Evolutionary conservation across 129 eudicot genomes (phyloP).

Genomic region (Ambrosia artemisiifolia): DNA sequence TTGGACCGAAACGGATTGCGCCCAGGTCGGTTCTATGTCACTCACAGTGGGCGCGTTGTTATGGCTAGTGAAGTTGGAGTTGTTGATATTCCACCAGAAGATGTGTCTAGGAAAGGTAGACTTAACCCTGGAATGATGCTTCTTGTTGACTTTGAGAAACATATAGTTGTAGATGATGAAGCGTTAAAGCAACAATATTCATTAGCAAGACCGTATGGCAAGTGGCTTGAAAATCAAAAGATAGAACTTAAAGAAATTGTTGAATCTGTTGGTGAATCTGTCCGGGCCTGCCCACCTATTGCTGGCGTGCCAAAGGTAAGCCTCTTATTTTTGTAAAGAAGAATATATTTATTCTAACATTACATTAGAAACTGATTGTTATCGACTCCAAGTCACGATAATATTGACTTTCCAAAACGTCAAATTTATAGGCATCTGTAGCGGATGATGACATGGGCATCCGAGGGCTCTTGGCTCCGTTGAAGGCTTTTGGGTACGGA

Average conservation of each 20-base stretch:
- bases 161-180: slow-evolving; percentile 90
- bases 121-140: slow-evolving; percentile 99
- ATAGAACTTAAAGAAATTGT: slow-evolving; percentile 69
- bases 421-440: slow-evolving; percentile 20
- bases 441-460: slow-evolving; percentile 80
- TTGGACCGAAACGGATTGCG: slow-evolving; percentile 87
- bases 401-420: background rate
- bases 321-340: background rate
- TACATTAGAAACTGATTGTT: too few relatives aligned
- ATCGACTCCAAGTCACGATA: background rate
- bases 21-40: slow-evolving; percentile 87
- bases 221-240: slow-evolving; percentile 85
- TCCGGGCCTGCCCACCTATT: slow-evolving; percentile 52
- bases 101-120: slow-evolving; percentile 85
- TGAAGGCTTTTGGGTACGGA: slow-evolving; percentile 88
- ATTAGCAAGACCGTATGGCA: slow-evolving; percentile 69
- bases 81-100: slow-evolving; percentile 94
- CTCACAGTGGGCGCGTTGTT: slow-evolving; percentile 89
- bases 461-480: slow-evolving; percentile 78
- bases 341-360: background rate
- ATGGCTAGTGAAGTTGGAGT: slow-evolving; percentile 99
- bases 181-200: slow-evolving; percentile 89
- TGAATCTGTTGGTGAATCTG: slow-evolving; percentile 62
- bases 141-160: slow-evolving; percentile 91
- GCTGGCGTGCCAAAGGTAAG: slow-evolving; percentile 58